Evolutionary conservation across 2,329 filamentous ascomycete genomes (phyloP).

Genomic region (Penicillium polonicum): DNA sequence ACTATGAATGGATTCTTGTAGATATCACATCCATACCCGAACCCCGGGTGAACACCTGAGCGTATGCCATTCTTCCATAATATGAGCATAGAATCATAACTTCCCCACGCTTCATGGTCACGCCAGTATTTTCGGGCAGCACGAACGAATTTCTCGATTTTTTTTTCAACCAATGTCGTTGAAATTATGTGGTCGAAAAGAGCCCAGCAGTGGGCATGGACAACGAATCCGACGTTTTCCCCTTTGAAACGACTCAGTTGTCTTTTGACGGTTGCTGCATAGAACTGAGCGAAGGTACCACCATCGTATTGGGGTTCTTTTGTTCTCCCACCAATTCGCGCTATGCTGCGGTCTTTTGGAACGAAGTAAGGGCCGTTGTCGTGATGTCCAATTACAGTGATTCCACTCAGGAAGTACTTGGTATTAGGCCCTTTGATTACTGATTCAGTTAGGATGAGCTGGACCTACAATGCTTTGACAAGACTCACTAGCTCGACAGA

Average conservation of each 20-base stretch:
- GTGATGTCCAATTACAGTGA: neutral
- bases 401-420: conserved; percentile 5
- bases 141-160: neutral
- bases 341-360: conserved; percentile 1
- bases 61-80: too few relatives aligned
- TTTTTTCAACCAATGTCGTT: neutral
- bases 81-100: too few relatives aligned
- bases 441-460: neutral
- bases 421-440: conserved; percentile 1
- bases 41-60: too few relatives aligned
- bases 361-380: neutral
- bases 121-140: conserved; percentile 5
- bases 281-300: neutral
- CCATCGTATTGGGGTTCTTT: neutral
- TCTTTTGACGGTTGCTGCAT: neutral
- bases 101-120: neutral
- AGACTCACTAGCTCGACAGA: conserved; percentile 15
- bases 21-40: neutral
- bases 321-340: conserved; percentile 6
- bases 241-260: neutral
- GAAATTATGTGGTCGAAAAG: neutral
- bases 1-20: conserved; percentile 4
- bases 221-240: conserved; percentile 4
- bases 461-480: neutral
- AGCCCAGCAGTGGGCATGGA: conserved; percentile 15